Base-by-base conservation (phyloP, 2,329 filamentous ascomycete species). In the Paraphaeosphaeria sporulosa region DNA sequence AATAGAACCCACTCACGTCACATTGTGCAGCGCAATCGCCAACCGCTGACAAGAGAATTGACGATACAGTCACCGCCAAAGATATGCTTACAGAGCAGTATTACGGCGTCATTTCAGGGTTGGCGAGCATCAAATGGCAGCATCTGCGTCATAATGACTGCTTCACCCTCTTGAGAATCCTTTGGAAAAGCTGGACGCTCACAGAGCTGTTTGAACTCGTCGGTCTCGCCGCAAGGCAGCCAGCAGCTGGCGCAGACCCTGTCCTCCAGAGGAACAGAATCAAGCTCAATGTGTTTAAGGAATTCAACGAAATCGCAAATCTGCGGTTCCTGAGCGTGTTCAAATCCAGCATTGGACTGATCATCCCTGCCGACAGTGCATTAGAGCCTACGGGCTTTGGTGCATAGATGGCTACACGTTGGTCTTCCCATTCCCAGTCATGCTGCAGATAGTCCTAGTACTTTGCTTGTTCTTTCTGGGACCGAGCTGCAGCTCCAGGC, bases 81-180 rank as follows among this genome's bases (percentile, higher is more conserved):
- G 17, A 67, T 46, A 46, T 64, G 60, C 13, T 61, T 57, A 36
- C 57, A 67, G 5, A 55, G 61, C 40, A 62, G 61, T 23, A 40
- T 55, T 13, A 65, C 57, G 10, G 61, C 59, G 21, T 52, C 53
- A 40, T 67, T 62, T 13, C 61, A 44, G 5, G 53, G 44, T 32
- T 43, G 40, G 19, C 51, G 40, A 21, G 40, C 36, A 32, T 59
- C 17, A 4, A 40, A 19, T 17, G 17, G 38, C 17, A 40, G 3
- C 1, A 4, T 4, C 15, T 40, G 38, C 17, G 5, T 6, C 7
- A n/a, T 17, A 7, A 6, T 2, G 17, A 40, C 15, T n/a, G 38
- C 15, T 8, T 40, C 36, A 17, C 13, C 36, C 54, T 43, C 40
- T 6, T 15, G 42, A 30, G 2, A 57, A 58, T 59, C 55, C 2